Evolutionary conservation across 768 basidiomycete genomes (phyloP).

Genomic region (Mycena indigotica): DNA sequence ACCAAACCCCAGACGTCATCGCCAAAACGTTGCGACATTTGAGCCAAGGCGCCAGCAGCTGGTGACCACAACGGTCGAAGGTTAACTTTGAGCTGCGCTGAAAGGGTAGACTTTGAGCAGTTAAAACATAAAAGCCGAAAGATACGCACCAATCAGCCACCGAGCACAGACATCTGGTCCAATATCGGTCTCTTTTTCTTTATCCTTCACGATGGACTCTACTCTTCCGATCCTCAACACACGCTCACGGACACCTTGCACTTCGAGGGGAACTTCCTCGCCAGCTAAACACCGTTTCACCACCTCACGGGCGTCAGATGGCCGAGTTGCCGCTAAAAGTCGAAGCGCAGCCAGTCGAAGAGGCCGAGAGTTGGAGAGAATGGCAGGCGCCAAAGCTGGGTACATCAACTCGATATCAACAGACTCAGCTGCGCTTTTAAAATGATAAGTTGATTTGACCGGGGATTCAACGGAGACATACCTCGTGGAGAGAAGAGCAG

Average conservation of each 20-base stretch:
- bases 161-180: conserved; percentile 65
- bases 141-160: conserved; percentile 70
- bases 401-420: conserved; percentile 55
- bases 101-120: conserved; percentile 2
- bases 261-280: conserved; percentile 78
- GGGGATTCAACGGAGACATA: too few species aligned
- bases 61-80: conserved; percentile 89
- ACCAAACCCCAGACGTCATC: conserved; percentile 73
- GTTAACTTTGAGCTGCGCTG: conserved; percentile 92
- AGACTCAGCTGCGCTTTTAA: too few species aligned
- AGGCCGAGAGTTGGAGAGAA: conserved; percentile 73
- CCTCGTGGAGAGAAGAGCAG: conserved; percentile 50
- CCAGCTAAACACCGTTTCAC: conserved; percentile 72
- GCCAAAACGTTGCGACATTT: conserved; percentile 55
- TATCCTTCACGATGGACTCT: conserved; percentile 56
- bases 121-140: neutral
- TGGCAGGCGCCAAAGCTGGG: conserved; percentile 47
- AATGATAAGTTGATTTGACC: too few species aligned
- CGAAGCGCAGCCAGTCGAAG: conserved; percentile 68
- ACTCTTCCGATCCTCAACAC: conserved; percentile 77
- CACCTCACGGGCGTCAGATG: conserved; percentile 51
- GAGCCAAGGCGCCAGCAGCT: conserved; percentile 66
- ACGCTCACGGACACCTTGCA: conserved; percentile 82
- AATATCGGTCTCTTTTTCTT: conserved; percentile 44
- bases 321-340: conserved; percentile 56